Percentiles rank a stretch among this genome's conserved stretches.
Evolutionary conservation across 495 filamentous ascomycete genomes (phyloP).

Genomic region (Trichoderma erinaceum): DNA sequence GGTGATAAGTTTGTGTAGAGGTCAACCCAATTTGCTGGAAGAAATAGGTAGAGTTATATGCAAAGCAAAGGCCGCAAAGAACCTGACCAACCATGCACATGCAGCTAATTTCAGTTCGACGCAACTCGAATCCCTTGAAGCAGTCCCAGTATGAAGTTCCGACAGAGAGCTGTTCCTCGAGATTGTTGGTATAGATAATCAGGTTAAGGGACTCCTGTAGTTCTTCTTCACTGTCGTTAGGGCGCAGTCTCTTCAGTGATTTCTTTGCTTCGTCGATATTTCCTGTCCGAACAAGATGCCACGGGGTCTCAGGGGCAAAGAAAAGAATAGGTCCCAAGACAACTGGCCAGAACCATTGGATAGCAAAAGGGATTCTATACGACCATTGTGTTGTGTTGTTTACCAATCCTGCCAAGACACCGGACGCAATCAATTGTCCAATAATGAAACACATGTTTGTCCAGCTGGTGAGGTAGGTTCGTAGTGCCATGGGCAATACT

Average conservation of each 20-base stretch:
- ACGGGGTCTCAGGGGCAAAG: constrained; percentile 62
- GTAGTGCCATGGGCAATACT: constrained; percentile 56
- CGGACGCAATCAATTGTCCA: constrained; percentile 61
- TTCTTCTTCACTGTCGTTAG: constrained; percentile 42
- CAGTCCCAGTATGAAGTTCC: constrained; percentile 58
- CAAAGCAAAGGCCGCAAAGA: constrained; percentile 42
- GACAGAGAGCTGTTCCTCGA: constrained; percentile 53
- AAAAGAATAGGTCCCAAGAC: constrained; percentile 55
- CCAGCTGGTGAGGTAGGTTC: constrained; percentile 62
- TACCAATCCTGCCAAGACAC: constrained; percentile 53
- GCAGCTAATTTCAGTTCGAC: constrained; percentile 57
- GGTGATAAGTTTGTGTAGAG: constrained; percentile 46
- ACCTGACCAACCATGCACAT: constrained; percentile 43
- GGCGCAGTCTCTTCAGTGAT: constrained; percentile 50
- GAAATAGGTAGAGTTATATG: constrained; percentile 62
- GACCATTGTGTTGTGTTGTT: constrained; percentile 51
- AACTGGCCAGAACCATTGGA: constrained; percentile 73
- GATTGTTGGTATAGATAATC: constrained; percentile 63
- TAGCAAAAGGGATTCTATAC: constrained; percentile 55
- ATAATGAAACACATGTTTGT: constrained; percentile 71
- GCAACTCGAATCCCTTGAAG: constrained; percentile 58
- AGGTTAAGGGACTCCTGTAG: constrained; percentile 64
- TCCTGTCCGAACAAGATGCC: constrained; percentile 63
- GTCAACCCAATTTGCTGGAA: constrained; percentile 58
- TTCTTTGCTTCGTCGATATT: constrained; percentile 50